A percentile compares a stretch with the other conserved stretches of the same genome.
Conservation (phyloP, 164 flowering plant genomes). For the Stephania cephalantha region DNA sequence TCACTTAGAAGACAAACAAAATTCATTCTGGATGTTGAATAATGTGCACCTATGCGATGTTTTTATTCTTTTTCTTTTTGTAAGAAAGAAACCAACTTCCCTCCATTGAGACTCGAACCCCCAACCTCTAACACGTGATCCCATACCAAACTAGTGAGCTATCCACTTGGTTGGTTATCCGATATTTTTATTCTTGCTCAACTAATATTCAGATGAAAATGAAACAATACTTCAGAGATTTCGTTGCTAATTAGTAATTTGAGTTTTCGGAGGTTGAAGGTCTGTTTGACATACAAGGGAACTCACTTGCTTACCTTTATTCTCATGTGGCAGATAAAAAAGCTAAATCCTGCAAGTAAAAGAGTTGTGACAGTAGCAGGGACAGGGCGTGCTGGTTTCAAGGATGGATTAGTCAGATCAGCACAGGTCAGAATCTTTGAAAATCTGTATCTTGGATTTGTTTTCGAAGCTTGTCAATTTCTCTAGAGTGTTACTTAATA, state of each 20-base stretch:
- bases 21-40: neutral
- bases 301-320: conserved; percentile 11
- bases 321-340: conserved; percentile 60
- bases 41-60: neutral
- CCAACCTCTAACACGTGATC: no score
- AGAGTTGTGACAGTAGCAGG: conserved; percentile 75
- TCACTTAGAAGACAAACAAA: neutral
- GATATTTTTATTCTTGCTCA: neutral
- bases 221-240: neutral
- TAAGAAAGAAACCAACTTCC: no score
- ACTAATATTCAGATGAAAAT: neutral
- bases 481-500: neutral
- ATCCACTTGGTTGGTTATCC: no score
- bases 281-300: neutral
- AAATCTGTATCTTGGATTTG: conserved; percentile 1
- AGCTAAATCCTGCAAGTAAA: conserved; percentile 56
- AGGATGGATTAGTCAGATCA: conserved; percentile 57
- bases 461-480: neutral
- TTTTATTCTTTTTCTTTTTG: neutral
- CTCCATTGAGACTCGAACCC: no score
- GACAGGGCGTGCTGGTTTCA: conserved; percentile 87
- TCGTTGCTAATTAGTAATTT: neutral
- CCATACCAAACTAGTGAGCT: no score
- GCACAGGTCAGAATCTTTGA: conserved; percentile 56
- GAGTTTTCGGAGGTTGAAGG: neutral